phyloP scores from a whole-genome alignment of 108 stramenopile species.

The Nitzschia sp. region DNA sequence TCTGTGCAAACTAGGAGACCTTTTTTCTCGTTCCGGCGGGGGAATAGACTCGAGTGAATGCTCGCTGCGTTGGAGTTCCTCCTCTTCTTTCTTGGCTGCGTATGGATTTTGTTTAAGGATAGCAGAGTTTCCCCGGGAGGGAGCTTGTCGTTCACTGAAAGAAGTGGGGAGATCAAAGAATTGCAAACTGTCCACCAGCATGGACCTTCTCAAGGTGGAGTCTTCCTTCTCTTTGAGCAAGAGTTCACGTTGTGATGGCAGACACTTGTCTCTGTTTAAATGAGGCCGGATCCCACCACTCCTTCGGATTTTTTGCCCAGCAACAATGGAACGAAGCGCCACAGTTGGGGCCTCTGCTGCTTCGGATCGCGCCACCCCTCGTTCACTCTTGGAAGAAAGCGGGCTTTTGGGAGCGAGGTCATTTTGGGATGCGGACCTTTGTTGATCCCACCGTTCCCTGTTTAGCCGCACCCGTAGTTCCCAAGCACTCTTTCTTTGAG shows the following conservation, averaged over 20 bases:
- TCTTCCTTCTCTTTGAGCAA: neutral
- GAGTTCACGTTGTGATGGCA: neutral
- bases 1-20: neutral
- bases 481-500: slow-evolving; percentile 17
- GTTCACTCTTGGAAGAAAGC: neutral
- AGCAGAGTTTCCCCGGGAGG: slow-evolving; percentile 2
- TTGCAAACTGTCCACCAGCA: slow-evolving; percentile 1
- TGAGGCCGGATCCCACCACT: neutral
- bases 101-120: slow-evolving; percentile 9
- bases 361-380: neutral
- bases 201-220: slow-evolving; percentile 1
- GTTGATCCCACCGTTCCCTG: neutral
- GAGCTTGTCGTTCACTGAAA: neutral
- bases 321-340: slow-evolving; percentile 4
- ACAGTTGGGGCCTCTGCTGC: neutral
- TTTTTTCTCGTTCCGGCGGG: slow-evolving; percentile 7
- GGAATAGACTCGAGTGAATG: slow-evolving; percentile 1
- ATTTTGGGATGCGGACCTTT: neutral
- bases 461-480: slow-evolving; percentile 18
- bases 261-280: neutral
- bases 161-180: neutral
- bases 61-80: neutral
- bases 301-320: slow-evolving; percentile 3
- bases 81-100: slow-evolving; percentile 3
- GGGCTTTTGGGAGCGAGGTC: slow-evolving; percentile 1